Conservation (phyloP, 148 eudicot genomes). For the Silene uniflora region DNA sequence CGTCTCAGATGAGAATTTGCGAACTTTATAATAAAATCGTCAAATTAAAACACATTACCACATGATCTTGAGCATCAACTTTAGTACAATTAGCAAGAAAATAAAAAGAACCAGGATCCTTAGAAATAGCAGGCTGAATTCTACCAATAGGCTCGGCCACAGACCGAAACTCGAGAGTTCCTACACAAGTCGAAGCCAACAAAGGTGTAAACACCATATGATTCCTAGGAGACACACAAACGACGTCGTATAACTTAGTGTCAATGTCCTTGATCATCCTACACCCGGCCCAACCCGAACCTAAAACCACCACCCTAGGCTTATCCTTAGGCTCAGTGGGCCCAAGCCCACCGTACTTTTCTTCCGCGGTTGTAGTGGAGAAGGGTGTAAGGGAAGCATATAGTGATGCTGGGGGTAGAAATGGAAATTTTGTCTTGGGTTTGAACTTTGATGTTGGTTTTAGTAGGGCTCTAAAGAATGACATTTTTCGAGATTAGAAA, state of each 20-base stretch:
- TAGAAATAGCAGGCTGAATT: slow-evolving; percentile 89
- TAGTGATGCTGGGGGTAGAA: slow-evolving; percentile 22
- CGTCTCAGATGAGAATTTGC: no score
- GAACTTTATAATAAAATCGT: neutral
- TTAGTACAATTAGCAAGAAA: slow-evolving; percentile 68
- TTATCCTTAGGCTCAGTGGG: slow-evolving; percentile 72
- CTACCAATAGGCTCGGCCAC: slow-evolving; percentile 90
- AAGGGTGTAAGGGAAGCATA: slow-evolving; percentile 24
- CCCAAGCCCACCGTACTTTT: slow-evolving; percentile 41
- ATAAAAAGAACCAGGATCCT: slow-evolving; percentile 73
- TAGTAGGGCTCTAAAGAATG: slow-evolving; percentile 40
- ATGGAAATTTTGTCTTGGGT: slow-evolving; percentile 21
- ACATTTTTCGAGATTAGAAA: slow-evolving; percentile 27
- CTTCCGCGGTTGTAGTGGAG: neutral
- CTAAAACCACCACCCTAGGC: slow-evolving; percentile 87
- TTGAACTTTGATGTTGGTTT: neutral
- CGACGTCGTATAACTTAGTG: slow-evolving; percentile 63
- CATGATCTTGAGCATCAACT: slow-evolving; percentile 56
- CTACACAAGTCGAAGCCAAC: slow-evolving; percentile 91
- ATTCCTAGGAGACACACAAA: slow-evolving; percentile 88
- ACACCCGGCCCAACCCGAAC: slow-evolving; percentile 97
- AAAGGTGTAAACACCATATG: slow-evolving; percentile 98
- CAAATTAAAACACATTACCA: slow-evolving; percentile 30
- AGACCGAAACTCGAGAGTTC: slow-evolving; percentile 88
- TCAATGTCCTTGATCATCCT: slow-evolving; percentile 79